Percentiles rank a stretch among this genome's conserved stretches.
Evolutionary conservation across 163 green algal genomes (phyloP).

Genomic region (Trebouxiophyceae sp.): DNA sequence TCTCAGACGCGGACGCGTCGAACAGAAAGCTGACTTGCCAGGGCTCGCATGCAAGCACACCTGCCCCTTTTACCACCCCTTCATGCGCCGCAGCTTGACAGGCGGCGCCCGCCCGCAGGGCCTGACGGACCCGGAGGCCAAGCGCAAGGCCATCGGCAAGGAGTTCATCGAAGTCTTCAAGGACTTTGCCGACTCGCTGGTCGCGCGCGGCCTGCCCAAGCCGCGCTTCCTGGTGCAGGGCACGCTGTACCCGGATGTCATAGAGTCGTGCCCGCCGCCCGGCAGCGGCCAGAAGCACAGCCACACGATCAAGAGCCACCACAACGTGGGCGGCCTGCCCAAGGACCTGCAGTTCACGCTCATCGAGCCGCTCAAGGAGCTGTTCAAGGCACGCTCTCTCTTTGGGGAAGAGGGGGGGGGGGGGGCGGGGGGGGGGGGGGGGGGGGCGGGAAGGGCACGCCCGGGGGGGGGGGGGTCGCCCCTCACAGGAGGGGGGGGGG

Average conservation of each 20-base stretch:
- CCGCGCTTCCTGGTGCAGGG: conserved; percentile 86
- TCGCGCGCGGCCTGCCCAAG: conserved; percentile 38
- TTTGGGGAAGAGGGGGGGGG: too few species aligned
- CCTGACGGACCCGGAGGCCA: conserved; percentile 89
- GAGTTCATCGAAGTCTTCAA: conserved; percentile 94
- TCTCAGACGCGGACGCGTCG: too few species aligned
- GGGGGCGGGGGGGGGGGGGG: too few species aligned
- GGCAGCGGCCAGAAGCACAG: conserved; percentile 92
- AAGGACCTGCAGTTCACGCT: conserved; percentile 95
- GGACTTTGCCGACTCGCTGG: conserved; percentile 64
- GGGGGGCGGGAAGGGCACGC: too few species aligned
- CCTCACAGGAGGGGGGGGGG: too few species aligned
- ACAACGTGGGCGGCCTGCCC: conserved; percentile 98
- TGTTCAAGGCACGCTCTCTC: too few species aligned
- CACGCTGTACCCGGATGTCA: conserved; percentile 98
- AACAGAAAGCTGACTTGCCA: too few species aligned
- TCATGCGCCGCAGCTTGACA: too few species aligned
- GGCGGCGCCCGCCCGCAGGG: conserved; percentile 43
- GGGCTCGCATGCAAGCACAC: too few species aligned
- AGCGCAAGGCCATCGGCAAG: conserved; percentile 93
- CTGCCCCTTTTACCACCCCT: too few species aligned
- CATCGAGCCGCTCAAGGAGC: conserved; percentile 92
- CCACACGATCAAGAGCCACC: conserved; percentile 99
- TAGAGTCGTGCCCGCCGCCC: conserved; percentile 94
- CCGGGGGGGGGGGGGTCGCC: too few species aligned